A percentile compares a stretch with the other conserved stretches of the same genome.
Evolutionary conservation across 1,284 basidiomycete genomes (phyloP).

Genomic region (Leccinum fallax): DNA sequence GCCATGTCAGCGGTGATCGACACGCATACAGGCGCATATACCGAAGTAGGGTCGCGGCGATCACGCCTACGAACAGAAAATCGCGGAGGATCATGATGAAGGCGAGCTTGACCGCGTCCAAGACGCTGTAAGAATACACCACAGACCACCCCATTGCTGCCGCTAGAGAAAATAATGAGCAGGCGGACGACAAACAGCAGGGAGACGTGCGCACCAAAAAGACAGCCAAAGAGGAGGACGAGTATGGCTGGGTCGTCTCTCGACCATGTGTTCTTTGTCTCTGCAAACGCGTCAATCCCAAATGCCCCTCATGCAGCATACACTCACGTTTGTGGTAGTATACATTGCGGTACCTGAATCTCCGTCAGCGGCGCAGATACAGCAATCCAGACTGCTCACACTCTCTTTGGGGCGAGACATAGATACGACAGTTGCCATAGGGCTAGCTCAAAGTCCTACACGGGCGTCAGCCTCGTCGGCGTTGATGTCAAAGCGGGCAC

Average conservation of each 20-base stretch:
- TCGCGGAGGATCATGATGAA: slow-evolving; percentile 86
- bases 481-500: neutral
- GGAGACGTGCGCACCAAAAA: slow-evolving; percentile 55
- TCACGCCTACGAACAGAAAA: slow-evolving; percentile 75
- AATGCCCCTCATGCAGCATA: neutral
- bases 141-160: slow-evolving; percentile 83
- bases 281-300: slow-evolving; percentile 40
- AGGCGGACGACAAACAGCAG: neutral
- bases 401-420: slow-evolving; percentile 86
- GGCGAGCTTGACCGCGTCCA: slow-evolving; percentile 63
- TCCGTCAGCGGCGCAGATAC: slow-evolving; percentile 15
- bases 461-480: slow-evolving; percentile 4
- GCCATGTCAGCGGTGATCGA: neutral
- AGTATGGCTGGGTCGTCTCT: slow-evolving; percentile 94
- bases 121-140: slow-evolving; percentile 69
- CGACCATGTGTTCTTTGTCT: slow-evolving; percentile 99
- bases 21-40: slow-evolving; percentile 30
- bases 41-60: slow-evolving; percentile 82
- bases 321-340: slow-evolving; percentile 85
- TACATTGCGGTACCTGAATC: slow-evolving; percentile 78
- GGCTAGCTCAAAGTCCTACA: slow-evolving; percentile 91
- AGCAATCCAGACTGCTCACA: slow-evolving; percentile 56
- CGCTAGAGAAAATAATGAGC: slow-evolving; percentile 43
- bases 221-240: slow-evolving; percentile 77
- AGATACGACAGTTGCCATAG: slow-evolving; percentile 93